These are phyloP conservation scores for Fusarium coffeatum DNA, from an alignment of 2,329 filamentous ascomycete genomes.

Conservation along the genomic window DNA sequence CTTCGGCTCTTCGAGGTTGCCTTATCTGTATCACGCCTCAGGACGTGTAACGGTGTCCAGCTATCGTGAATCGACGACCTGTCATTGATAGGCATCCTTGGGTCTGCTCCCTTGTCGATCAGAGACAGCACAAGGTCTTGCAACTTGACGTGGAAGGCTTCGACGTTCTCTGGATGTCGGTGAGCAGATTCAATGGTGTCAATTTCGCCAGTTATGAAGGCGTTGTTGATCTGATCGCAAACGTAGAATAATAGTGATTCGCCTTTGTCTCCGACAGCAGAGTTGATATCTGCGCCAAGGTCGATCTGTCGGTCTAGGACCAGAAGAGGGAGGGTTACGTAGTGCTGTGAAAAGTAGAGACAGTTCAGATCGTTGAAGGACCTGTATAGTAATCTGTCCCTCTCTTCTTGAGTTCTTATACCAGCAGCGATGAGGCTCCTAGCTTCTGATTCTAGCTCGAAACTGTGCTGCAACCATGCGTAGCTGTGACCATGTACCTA, in stretches of 20 bases:
- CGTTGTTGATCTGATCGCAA: not conserved
- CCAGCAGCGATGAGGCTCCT: not conserved
- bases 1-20: no score
- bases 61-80: fast-evolving
- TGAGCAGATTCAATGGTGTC: fast-evolving
- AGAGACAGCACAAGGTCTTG: not conserved
- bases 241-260: not conserved
- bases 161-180: fast-evolving
- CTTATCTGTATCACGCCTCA: not conserved
- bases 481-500: not conserved
- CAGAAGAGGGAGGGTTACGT: not conserved
- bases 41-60: fast-evolving
- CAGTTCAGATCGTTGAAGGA: not conserved
- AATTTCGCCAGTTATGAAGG: not conserved
- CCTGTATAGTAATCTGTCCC: not conserved
- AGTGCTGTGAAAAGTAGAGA: not conserved
- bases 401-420: not conserved
- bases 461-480: not conserved
- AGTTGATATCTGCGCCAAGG: not conserved
- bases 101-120: not conserved
- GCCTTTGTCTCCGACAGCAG: not conserved
- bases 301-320: not conserved
- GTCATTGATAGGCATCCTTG: not conserved
- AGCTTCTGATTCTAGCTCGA: fast-evolving
- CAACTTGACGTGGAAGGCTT: not conserved